Percentiles rank a stretch among this genome's conserved stretches.
Conservation (phyloP, 441 rosid genomes). For the Pelargonium exstipulatum region DNA sequence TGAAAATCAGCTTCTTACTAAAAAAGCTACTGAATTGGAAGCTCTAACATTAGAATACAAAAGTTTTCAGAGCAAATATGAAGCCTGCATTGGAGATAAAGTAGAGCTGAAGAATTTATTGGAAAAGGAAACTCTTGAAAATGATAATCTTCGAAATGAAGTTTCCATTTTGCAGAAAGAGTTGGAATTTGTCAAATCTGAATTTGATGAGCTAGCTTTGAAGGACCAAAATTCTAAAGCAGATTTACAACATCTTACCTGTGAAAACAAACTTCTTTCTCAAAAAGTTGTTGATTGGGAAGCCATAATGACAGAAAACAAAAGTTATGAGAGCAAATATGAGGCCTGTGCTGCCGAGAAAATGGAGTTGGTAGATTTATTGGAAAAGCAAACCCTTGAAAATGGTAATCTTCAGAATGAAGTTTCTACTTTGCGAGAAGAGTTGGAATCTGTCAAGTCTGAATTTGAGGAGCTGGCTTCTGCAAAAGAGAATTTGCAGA, state of each 20-base stretch:
- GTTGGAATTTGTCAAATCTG: slow-evolving; percentile 13
- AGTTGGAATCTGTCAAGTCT: slow-evolving; percentile 9
- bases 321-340: slow-evolving; percentile 7
- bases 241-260: slow-evolving; percentile 6
- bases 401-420: slow-evolving; percentile 1
- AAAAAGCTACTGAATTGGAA: slow-evolving; percentile 6
- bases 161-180: slow-evolving; percentile 9
- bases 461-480: slow-evolving; percentile 34
- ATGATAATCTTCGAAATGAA: slow-evolving; percentile 11
- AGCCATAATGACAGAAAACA: slow-evolving; percentile 9
- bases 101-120: not conserved
- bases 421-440: slow-evolving; percentile 9
- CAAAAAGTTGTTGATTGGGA: slow-evolving; percentile 8
- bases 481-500: slow-evolving; percentile 48
- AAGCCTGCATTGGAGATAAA: slow-evolving; percentile 3
- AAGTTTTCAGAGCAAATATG: slow-evolving; percentile 11
- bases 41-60: slow-evolving; percentile 9
- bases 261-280: slow-evolving; percentile 6
- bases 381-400: slow-evolving; percentile 8
- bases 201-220: slow-evolving; percentile 12
- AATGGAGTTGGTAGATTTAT: slow-evolving; percentile 7
- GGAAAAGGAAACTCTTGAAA: slow-evolving; percentile 5
- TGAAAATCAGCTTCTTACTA: slow-evolving; percentile 11
- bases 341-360: slow-evolving; percentile 8
- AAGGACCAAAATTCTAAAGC: not conserved